Conservation (phyloP, 2,329 filamentous ascomycete genomes). For the Hypocrella siamensis region DNA sequence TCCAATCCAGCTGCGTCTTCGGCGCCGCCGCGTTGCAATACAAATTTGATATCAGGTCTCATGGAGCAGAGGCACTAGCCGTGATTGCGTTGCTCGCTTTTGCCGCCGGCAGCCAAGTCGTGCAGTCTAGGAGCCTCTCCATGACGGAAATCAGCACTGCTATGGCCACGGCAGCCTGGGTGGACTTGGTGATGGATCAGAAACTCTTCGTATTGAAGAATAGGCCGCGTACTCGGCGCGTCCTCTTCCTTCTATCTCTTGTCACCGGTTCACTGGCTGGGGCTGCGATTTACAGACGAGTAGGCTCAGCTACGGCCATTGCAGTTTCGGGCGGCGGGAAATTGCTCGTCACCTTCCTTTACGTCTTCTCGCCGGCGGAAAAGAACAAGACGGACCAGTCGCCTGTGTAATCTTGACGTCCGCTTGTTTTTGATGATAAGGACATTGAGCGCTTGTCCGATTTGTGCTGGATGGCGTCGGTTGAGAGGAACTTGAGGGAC, state of each 20-base stretch:
- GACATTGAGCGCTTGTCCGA: no score
- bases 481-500: no score
- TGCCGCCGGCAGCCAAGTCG: conserved; percentile 42
- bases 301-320: conserved; percentile 10
- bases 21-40: conserved; percentile 33
- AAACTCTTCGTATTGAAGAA: conserved; percentile 30
- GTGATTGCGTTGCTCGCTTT: conserved; percentile 37
- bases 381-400: conserved; percentile 4
- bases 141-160: conserved; percentile 48
- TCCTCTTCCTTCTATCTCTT: conserved; percentile 31
- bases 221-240: conserved; percentile 30
- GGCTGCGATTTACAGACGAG: conserved; percentile 25
- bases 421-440: no score
- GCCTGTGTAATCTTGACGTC: no score
- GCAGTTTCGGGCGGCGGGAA: conserved; percentile 11
- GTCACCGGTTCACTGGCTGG: conserved; percentile 33
- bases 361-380: conserved; percentile 7
- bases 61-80: conserved; percentile 22
- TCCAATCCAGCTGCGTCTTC: conserved; percentile 41
- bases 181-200: conserved; percentile 42
- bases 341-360: conserved; percentile 9
- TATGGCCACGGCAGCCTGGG: conserved; percentile 48
- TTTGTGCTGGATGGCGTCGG: no score
- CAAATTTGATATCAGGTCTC: conserved; percentile 16
- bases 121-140: conserved; percentile 34